These are phyloP conservation scores for Myriosclerotinia curreyana DNA, from an alignment of 2,329 filamentous ascomycete genomes.

Conservation along the genomic window DNA sequence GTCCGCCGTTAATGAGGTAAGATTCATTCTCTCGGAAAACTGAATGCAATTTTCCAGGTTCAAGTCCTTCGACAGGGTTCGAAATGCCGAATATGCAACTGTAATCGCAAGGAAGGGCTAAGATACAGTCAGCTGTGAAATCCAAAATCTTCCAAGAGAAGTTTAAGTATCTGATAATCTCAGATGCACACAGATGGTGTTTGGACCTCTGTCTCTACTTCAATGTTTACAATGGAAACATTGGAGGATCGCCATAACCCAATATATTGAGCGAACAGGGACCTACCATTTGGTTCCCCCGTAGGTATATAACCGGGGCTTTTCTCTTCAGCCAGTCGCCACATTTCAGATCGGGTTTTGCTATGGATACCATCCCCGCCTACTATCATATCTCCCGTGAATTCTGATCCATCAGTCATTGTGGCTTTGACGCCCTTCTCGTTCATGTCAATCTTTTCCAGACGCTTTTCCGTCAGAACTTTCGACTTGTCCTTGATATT, in stretches of 20 bases:
- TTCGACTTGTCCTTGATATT: conserved; percentile 23
- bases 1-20: conserved; percentile 25
- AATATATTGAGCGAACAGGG: neutral
- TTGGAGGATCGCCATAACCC: neutral
- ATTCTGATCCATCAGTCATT: conserved; percentile 17
- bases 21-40: conserved; percentile 24
- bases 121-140: neutral
- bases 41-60: conserved; percentile 21
- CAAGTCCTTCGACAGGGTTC: conserved; percentile 19
- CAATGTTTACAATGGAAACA: neutral
- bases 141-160: too few relatives aligned
- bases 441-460: conserved; percentile 17
- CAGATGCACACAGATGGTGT: neutral
- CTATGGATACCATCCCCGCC: conserved; percentile 27
- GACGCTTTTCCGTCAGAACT: conserved; percentile 17
- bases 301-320: conserved; percentile 24
- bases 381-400: conserved; percentile 22
- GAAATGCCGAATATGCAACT: conserved; percentile 30
- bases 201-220: neutral
- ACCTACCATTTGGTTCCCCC: conserved; percentile 22
- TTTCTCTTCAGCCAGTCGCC: conserved; percentile 29
- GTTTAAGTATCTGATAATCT: neutral
- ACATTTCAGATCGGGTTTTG: conserved; percentile 35
- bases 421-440: conserved; percentile 18
- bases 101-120: conserved; percentile 22